Evolutionary conservation across 2,329 filamentous ascomycete genomes (phyloP).

Genomic region (Apiospora koreana): DNA sequence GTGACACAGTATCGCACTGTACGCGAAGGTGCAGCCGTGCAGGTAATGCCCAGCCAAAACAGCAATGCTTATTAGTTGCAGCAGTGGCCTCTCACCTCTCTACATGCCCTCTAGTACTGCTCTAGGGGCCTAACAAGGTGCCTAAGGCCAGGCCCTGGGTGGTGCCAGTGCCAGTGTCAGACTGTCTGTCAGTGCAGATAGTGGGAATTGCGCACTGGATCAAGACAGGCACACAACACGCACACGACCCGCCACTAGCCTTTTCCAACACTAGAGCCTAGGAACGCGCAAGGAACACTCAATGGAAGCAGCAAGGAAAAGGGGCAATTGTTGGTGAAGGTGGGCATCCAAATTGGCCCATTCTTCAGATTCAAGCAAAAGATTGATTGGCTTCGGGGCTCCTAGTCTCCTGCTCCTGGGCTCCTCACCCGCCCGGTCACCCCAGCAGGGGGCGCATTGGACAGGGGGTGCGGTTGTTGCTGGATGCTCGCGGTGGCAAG

Average conservation of each 20-base stretch:
- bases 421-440: too few species aligned
- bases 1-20: background rate
- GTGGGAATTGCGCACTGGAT: background rate
- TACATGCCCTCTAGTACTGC: too few species aligned
- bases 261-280: background rate
- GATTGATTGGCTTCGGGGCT: background rate
- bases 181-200: constrained; percentile 1
- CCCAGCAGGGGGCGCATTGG: background rate
- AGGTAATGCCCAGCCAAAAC: background rate
- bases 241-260: constrained; percentile 2
- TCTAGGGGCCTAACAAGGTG: too few species aligned
- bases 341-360: background rate
- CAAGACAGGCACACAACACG: background rate
- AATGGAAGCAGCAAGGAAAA: constrained; percentile 7
- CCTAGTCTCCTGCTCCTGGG: too few species aligned
- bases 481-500: background rate
- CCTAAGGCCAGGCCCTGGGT: too few species aligned
- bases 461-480: background rate
- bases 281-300: constrained; percentile 6
- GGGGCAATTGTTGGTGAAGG: background rate
- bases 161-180: constrained; percentile 8
- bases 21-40: background rate
- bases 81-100: background rate
- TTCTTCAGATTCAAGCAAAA: background rate
- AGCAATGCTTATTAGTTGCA: background rate